Conservation (phyloP, 176 grass and related monocot species). For the Avena insularis region DNA sequence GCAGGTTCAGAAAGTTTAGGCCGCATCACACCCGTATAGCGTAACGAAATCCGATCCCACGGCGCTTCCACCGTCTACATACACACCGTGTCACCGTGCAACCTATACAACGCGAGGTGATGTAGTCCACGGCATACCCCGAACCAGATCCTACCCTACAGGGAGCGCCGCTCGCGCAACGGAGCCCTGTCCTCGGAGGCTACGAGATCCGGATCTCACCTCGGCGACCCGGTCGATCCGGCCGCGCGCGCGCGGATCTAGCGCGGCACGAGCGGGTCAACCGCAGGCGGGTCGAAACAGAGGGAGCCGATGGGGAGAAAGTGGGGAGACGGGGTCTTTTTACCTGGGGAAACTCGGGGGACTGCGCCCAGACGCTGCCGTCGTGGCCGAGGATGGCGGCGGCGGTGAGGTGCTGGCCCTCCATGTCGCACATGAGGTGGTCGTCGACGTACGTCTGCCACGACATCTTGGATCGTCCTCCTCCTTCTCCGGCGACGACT, state of each 20-base stretch:
- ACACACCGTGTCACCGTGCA: neutral
- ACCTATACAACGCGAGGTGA: neutral
- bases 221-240: constrained; percentile 21
- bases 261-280: neutral
- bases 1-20: neutral
- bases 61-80: neutral
- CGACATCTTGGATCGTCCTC: constrained; percentile 66
- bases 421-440: constrained; percentile 89
- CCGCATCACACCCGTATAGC: neutral
- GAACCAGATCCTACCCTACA: neutral
- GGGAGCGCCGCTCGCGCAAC: neutral
- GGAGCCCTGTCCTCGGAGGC: too few species aligned
- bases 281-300: neutral
- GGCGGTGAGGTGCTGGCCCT: constrained; percentile 66
- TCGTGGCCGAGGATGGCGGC: constrained; percentile 80
- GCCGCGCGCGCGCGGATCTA: constrained; percentile 39
- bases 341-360: constrained; percentile 68
- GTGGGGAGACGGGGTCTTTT: neutral
- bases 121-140: neutral
- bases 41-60: neutral
- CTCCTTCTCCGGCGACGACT: constrained; percentile 34
- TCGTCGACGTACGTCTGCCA: constrained; percentile 89
- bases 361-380: constrained; percentile 76
- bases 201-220: constrained; percentile 39
- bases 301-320: neutral